phyloP scores from a whole-genome alignment of 2,329 filamentous ascomycete species.

The Curvularia hawaiiensis region DNA sequence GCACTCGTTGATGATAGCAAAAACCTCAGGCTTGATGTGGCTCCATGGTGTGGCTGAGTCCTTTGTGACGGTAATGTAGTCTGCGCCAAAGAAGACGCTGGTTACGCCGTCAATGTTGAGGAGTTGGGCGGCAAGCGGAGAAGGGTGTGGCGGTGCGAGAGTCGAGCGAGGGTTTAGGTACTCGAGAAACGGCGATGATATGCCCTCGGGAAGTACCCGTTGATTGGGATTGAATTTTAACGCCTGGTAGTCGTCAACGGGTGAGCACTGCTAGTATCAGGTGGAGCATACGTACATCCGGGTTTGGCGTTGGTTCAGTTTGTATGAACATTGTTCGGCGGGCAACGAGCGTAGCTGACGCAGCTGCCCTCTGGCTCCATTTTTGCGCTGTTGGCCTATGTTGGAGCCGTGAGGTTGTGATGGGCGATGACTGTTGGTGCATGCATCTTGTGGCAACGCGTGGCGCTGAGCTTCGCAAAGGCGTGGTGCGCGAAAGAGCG shows the following conservation, averaged over 20 bases:
- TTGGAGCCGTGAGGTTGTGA: slow-evolving; percentile 38
- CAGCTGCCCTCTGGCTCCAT: slow-evolving; percentile 27
- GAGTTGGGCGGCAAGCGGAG: slow-evolving; percentile 85
- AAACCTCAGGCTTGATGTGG: slow-evolving; percentile 93
- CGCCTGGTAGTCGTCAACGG: slow-evolving; percentile 50
- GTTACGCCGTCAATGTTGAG: slow-evolving; percentile 96
- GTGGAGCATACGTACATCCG: slow-evolving; percentile 64
- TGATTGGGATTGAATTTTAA: slow-evolving; percentile 96
- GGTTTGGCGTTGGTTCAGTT: slow-evolving; percentile 91
- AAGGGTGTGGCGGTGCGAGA: slow-evolving; percentile 85
- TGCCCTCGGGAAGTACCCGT: slow-evolving; percentile 75
- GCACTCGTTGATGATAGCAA: slow-evolving; percentile 91
- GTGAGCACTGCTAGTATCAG: not conserved
- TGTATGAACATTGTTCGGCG: slow-evolving; percentile 93
- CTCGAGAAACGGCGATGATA: slow-evolving; percentile 82
- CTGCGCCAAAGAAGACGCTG: slow-evolving; percentile 88
- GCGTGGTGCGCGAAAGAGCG: slow-evolving; percentile 31
- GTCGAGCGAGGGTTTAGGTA: slow-evolving; percentile 90
- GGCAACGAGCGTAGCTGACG: slow-evolving; percentile 20
- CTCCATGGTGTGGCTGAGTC: slow-evolving; percentile 87
- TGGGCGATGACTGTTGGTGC: slow-evolving; percentile 41
- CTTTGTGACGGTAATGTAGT: slow-evolving; percentile 98
- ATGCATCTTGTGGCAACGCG: slow-evolving; percentile 43
- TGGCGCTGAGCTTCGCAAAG: slow-evolving; percentile 28
- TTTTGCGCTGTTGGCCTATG: slow-evolving; percentile 37